Conservation (phyloP, 805 yeast species). For the Komagataella pastoris region DNA sequence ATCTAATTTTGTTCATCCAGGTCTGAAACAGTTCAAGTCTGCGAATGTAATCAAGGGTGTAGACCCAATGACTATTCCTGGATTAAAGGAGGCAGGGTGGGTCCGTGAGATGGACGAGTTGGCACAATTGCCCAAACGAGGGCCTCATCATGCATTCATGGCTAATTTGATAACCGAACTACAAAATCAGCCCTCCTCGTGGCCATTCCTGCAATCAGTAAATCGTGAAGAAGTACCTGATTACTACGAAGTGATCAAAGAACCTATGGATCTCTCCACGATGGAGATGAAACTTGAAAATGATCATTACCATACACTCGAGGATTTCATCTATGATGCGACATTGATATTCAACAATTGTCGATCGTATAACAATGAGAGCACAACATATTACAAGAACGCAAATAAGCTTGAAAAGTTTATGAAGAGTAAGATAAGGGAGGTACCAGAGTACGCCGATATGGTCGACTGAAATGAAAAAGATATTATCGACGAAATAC, state of each 20-base stretch:
- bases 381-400: slow-evolving; percentile 89
- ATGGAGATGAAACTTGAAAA: slow-evolving; percentile 91
- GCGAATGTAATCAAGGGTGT: slow-evolving; percentile 27
- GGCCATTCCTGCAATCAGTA: slow-evolving; percentile 96
- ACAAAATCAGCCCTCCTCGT: slow-evolving; percentile 90
- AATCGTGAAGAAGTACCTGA: slow-evolving; percentile 91
- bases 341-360: slow-evolving; percentile 82
- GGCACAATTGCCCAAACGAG: slow-evolving; percentile 88
- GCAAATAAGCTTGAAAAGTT: slow-evolving; percentile 91
- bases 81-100: slow-evolving; percentile 92
- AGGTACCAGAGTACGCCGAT: slow-evolving; percentile 85
- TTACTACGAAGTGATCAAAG: slow-evolving; percentile 90
- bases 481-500: neutral
- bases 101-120: slow-evolving; percentile 95
- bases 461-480: slow-evolving; percentile 33
- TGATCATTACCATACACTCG: slow-evolving; percentile 83
- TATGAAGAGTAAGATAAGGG: slow-evolving; percentile 68
- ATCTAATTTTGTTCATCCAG: slow-evolving; percentile 73
- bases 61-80: slow-evolving; percentile 84
- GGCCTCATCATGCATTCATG: slow-evolving; percentile 92
- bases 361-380: slow-evolving; percentile 83
- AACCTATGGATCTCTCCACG: slow-evolving; percentile 94
- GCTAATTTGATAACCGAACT: slow-evolving; percentile 76
- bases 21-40: slow-evolving; percentile 58
- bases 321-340: slow-evolving; percentile 83